Conservation (phyloP, 1,139 yeast species). For the Pichia sp. region DNA sequence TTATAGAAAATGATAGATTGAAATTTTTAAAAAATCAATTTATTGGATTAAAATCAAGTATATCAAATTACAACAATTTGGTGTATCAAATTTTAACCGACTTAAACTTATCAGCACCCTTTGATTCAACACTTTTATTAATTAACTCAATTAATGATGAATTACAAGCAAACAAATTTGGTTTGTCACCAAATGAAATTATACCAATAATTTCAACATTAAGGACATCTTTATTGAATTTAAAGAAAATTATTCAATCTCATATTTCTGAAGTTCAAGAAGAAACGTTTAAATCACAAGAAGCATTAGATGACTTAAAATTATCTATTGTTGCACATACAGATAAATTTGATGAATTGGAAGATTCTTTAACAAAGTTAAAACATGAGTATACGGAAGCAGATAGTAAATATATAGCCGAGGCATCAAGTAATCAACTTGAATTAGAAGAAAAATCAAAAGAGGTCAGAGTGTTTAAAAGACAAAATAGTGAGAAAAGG, state of each 20-base stretch:
- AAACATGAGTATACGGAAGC: constrained; percentile 30
- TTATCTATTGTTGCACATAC: constrained; percentile 52
- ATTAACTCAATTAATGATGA: constrained; percentile 21
- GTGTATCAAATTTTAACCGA: constrained; percentile 26
- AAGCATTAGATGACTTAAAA: constrained; percentile 48
- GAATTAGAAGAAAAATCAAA: constrained; percentile 31
- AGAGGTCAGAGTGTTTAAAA: constrained; percentile 50
- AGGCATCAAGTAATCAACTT: constrained; percentile 32
- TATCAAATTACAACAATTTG: constrained; percentile 13
- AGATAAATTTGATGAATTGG: constrained; percentile 54
- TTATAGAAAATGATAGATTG: constrained; percentile 41
- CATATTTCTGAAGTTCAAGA: constrained; percentile 37
- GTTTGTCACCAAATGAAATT: constrained; percentile 35
- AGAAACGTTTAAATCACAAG: constrained; percentile 54
- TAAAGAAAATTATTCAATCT: constrained; percentile 34
- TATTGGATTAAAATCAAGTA: constrained; percentile 8
- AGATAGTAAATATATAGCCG: constrained; percentile 49
- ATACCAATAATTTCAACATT: constrained; percentile 21
- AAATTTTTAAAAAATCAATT: constrained; percentile 32
- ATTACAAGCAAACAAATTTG: constrained; percentile 28
- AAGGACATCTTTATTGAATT: constrained; percentile 25
- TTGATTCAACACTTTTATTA: constrained; percentile 17
- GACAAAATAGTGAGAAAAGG: constrained; percentile 48
- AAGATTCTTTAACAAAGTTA: constrained; percentile 38
- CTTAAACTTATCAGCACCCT: constrained; percentile 13